Percentiles rank a stretch among this genome's conserved stretches.
phyloP scores from a whole-genome alignment of 441 rosid genomes.

The Macaranga tanarius region DNA sequence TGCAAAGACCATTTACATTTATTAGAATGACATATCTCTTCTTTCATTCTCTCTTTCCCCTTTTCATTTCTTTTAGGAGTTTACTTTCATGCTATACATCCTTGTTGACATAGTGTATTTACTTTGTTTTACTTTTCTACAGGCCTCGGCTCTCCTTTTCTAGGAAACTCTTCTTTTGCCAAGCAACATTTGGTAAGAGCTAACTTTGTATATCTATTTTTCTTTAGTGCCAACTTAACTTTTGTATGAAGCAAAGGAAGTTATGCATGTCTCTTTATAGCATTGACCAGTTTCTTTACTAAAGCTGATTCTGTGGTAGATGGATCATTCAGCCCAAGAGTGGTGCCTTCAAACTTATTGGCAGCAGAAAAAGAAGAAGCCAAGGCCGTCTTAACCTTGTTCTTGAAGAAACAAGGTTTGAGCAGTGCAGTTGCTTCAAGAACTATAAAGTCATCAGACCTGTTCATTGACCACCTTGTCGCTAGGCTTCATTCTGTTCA shows the following conservation, averaged over 20 bases:
- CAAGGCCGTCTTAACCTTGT: constrained; percentile 74
- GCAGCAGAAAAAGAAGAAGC: constrained; percentile 95
- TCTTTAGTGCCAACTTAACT: not conserved
- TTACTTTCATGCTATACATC: not conserved
- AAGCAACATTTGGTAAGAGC: constrained; percentile 46
- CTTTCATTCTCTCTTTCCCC: not conserved
- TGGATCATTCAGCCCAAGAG: constrained; percentile 48
- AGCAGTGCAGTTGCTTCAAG: constrained; percentile 44
- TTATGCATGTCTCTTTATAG: not conserved
- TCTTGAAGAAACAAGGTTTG: constrained; percentile 79
- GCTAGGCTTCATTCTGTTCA: constrained; percentile 47
- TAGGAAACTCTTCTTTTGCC: constrained; percentile 43
- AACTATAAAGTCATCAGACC: constrained; percentile 42
- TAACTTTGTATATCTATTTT: not conserved
- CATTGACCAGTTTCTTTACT: constrained; percentile 10
- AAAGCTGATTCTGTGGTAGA: constrained; percentile 56
- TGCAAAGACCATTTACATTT: not conserved
- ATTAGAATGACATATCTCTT: not conserved
- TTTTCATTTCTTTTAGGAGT: not conserved
- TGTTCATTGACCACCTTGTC: constrained; percentile 44
- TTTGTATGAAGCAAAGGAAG: not conserved
- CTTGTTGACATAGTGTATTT: not conserved
- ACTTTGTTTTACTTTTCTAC: constrained; percentile 21
- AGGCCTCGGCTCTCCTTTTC: constrained; percentile 41
- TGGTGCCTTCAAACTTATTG: constrained; percentile 56